phyloP scores from a whole-genome alignment of 495 filamentous ascomycete species.

The Aspergillus indologenus region DNA sequence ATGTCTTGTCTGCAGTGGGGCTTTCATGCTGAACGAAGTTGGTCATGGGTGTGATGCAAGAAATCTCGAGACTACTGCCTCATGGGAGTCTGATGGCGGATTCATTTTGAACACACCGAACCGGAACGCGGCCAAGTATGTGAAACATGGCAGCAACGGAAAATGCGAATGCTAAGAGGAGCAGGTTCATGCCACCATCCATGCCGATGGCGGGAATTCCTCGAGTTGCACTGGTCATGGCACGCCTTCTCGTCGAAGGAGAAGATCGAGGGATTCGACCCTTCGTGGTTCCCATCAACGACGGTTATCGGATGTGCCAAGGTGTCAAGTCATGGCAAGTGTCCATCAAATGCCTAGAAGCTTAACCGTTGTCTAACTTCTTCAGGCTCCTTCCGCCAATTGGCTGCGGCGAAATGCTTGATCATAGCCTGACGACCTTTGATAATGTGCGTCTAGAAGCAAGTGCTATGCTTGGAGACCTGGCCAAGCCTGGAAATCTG shows the following conservation, averaged over 20 bases:
- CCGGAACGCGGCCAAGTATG: conserved; percentile 27
- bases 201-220: conserved; percentile 21
- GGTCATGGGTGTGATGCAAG: conserved; percentile 33
- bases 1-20: conserved; percentile 12
- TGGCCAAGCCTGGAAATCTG: conserved; percentile 14
- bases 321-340: conserved; percentile 22
- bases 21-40: conserved; percentile 32
- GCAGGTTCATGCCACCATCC: conserved; percentile 34
- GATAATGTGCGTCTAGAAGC: conserved; percentile 25
- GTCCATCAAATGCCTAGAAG: not conserved
- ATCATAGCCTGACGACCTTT: conserved; percentile 35
- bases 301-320: conserved; percentile 25
- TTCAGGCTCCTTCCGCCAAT: conserved; percentile 21
- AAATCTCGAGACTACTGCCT: conserved; percentile 34
- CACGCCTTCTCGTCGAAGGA: conserved; percentile 23
- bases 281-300: conserved; percentile 28
- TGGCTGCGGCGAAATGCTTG: conserved; percentile 25
- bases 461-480: conserved; percentile 25
- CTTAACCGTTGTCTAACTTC: not conserved
- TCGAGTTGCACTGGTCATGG: conserved; percentile 29
- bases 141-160: not conserved
- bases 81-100: conserved; percentile 26
- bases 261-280: conserved; percentile 29
- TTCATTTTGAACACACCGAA: conserved; percentile 32
- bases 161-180: not conserved